Evolutionary conservation across 805 yeast species (phyloP).

Genomic region (Torulaspora microellipsoides): DNA sequence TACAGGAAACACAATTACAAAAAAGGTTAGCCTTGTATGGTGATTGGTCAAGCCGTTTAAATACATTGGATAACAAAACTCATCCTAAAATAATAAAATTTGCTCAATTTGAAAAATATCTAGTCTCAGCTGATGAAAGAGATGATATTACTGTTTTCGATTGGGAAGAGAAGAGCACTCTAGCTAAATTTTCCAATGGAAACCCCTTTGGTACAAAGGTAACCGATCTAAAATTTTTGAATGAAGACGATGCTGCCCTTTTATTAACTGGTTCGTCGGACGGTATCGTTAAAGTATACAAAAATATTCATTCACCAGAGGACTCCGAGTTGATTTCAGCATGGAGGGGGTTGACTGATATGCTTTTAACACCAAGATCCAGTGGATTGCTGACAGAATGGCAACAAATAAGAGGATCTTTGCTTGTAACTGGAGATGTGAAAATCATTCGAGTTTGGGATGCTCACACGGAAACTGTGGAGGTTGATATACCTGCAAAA

Average conservation of each 20-base stretch:
- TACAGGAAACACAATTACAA: constrained; percentile 86
- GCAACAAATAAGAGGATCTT: constrained; percentile 93
- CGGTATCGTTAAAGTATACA: constrained; percentile 86
- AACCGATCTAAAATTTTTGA: constrained; percentile 78
- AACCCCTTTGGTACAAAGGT: constrained; percentile 86
- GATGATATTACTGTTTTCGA: constrained; percentile 85
- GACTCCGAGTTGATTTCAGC: constrained; percentile 66
- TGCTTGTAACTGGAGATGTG: constrained; percentile 91
- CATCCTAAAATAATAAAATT: constrained; percentile 77
- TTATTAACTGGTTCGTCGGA: constrained; percentile 87
- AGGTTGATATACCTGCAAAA: constrained; percentile 84
- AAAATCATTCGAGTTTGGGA: constrained; percentile 92
- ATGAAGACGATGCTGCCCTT: constrained; percentile 88
- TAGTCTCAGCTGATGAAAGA: constrained; percentile 76
- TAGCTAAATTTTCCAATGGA: constrained; percentile 72
- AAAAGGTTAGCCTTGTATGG: constrained; percentile 79
- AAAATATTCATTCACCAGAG: constrained; percentile 58
- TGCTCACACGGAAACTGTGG: constrained; percentile 86
- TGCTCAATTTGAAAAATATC: constrained; percentile 84
- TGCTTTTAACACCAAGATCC: constrained; percentile 72
- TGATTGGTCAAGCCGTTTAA: constrained; percentile 68
- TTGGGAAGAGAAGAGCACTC: constrained; percentile 59
- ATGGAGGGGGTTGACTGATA: constrained; percentile 90
- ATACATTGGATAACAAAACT: constrained; percentile 61
- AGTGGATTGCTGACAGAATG: constrained; percentile 87